phyloP scores from a whole-genome alignment of 169 alveolate species.

The Theileria parva region DNA sequence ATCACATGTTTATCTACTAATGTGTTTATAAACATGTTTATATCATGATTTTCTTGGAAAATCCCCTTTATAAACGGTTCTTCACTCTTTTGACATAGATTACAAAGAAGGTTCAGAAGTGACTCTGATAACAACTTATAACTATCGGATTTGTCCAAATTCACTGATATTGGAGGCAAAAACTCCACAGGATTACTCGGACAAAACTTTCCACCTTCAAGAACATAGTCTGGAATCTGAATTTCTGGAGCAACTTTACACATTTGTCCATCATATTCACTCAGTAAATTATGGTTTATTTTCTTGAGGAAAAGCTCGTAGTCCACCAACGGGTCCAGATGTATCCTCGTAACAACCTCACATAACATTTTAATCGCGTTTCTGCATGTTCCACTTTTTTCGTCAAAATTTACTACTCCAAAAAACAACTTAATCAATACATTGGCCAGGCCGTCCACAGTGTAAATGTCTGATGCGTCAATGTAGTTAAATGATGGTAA shows the following conservation, averaged over 20 bases:
- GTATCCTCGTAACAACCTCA: slow-evolving; percentile 18
- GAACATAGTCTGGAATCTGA: too few relatives aligned
- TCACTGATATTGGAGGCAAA: slow-evolving; percentile 5
- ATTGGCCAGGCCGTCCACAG: not conserved
- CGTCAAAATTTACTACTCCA: not conserved
- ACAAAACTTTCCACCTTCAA: not conserved
- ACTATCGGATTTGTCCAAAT: slow-evolving; percentile 1
- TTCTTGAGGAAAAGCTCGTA: slow-evolving; percentile 1
- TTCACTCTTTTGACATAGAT: not conserved
- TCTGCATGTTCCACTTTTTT: not conserved
- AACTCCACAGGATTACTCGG: slow-evolving; percentile 22
- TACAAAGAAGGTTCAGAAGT: not conserved
- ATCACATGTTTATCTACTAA: not conserved
- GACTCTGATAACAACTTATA: not conserved
- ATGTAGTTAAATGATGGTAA: slow-evolving; percentile 49
- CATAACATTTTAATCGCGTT: slow-evolving; percentile 21
- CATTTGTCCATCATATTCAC: too few relatives aligned
- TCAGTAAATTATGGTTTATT: too few relatives aligned
- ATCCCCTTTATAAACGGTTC: not conserved
- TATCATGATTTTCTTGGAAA: not conserved
- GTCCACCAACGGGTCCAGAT: slow-evolving; percentile 33
- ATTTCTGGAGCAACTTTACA: too few relatives aligned
- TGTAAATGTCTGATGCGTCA: slow-evolving; percentile 26
- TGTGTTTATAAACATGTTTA: not conserved
- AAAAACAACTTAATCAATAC: not conserved